These are phyloP conservation scores for Madurella fahalii DNA, from an alignment of 2,329 filamentous ascomycete genomes.

Conservation along the genomic window DNA sequence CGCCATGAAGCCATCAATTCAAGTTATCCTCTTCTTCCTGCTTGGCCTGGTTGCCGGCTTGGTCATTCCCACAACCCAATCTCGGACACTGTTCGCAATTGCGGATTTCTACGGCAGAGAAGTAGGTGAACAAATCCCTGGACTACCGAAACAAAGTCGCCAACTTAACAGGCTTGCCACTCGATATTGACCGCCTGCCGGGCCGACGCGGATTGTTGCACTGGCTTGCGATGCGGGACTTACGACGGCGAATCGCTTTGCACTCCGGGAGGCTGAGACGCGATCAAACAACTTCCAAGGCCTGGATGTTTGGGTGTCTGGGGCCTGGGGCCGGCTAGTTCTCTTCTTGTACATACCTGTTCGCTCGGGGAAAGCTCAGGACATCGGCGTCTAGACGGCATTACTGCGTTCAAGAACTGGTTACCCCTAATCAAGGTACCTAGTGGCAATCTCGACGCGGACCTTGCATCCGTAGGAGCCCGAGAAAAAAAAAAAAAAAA, in stretches of 20 bases:
- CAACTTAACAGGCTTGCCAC: conserved; percentile 14
- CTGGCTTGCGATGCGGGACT: conserved; percentile 12
- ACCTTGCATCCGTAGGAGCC: too few relatives aligned
- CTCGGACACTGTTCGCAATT: not conserved
- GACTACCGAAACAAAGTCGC: too few relatives aligned
- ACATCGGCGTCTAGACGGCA: too few relatives aligned
- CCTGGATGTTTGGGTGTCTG: not conserved
- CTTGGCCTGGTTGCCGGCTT: conserved; percentile 17
- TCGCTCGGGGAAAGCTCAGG: too few relatives aligned
- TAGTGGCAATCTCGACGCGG: too few relatives aligned
- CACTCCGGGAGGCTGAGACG: conserved; percentile 12
- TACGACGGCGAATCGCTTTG: conserved; percentile 20
- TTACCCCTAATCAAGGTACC: too few relatives aligned
- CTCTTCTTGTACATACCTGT: too few relatives aligned
- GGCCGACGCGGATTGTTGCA: conserved; percentile 16
- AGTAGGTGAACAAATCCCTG: not conserved
- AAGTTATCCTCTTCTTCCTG: conserved; percentile 9
- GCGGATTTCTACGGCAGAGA: conserved; percentile 4
- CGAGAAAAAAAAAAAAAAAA: too few relatives aligned
- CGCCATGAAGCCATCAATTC: conserved; percentile 13
- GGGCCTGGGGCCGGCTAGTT: too few relatives aligned
- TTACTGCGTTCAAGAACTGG: too few relatives aligned
- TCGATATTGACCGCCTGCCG: conserved; percentile 18
- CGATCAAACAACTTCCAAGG: not conserved
- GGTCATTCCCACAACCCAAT: conserved; percentile 3